Percentiles rank a stretch among this genome's conserved stretches.
phyloP scores from a whole-genome alignment of 2,329 filamentous ascomycete species.

The Aspergillus cejpii region DNA sequence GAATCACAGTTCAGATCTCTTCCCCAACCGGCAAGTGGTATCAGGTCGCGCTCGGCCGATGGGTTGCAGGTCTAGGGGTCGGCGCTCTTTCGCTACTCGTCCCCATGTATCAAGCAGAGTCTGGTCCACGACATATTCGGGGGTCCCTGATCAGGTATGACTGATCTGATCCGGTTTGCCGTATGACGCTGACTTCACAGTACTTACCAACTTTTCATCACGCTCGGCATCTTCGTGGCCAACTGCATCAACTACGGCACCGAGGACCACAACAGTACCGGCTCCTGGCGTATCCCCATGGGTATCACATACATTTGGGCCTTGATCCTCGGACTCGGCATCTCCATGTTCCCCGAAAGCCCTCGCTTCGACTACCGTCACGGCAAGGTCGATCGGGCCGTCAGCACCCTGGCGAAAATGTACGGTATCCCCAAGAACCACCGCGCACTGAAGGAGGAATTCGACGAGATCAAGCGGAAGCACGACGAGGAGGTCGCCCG shows the following conservation, averaged over 20 bases:
- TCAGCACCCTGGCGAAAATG: conserved; percentile 47
- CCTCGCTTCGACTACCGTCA: conserved; percentile 55
- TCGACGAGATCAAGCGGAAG: conserved; percentile 52
- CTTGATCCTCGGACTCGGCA: conserved; percentile 48
- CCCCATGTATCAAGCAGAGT: conserved; percentile 44
- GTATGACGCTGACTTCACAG: conserved; percentile 21
- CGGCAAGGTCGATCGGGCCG: conserved; percentile 47
- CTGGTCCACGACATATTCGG: conserved; percentile 41
- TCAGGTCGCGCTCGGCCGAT: conserved; percentile 40
- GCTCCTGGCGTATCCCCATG: conserved; percentile 47
- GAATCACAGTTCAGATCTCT: conserved; percentile 41
- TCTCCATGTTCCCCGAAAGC: conserved; percentile 51
- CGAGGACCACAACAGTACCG: conserved; percentile 31
- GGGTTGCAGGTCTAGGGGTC: conserved; percentile 40
- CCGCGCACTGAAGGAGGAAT: conserved; percentile 47
- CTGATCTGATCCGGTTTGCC: too few species aligned
- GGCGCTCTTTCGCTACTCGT: conserved; percentile 40
- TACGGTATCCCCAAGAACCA: conserved; percentile 51
- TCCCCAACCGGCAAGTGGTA: conserved; percentile 34
- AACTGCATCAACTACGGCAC: conserved; percentile 45
- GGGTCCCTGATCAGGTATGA: conserved; percentile 37
- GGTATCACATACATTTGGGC: conserved; percentile 54
- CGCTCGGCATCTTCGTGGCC: conserved; percentile 43
- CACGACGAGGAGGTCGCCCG: conserved; percentile 45
- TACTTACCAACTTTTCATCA: conserved; percentile 45